phyloP scores from a whole-genome alignment of 345 rosid genomes.

The Xanthoceras sorbifolium region DNA sequence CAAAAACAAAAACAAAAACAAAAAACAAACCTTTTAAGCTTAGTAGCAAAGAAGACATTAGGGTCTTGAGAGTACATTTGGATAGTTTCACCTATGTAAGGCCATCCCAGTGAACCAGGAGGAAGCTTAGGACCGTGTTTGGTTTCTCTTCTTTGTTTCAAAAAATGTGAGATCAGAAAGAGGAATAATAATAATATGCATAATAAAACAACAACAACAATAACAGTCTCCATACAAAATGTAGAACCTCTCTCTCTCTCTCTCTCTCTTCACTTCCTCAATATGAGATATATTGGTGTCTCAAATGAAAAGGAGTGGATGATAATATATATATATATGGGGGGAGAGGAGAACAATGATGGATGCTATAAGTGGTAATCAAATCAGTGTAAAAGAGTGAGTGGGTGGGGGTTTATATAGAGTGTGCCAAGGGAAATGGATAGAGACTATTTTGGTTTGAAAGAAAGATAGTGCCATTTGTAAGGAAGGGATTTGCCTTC shows the following conservation, averaged over 20 bases:
- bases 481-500: background rate
- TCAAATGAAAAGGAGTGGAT: background rate
- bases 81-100: slow-evolving; percentile 77
- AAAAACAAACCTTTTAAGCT: slow-evolving; percentile 52
- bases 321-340: background rate
- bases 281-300: background rate
- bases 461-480: slow-evolving; percentile 3
- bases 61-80: slow-evolving; percentile 86
- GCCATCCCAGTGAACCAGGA: slow-evolving; percentile 93
- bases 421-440: background rate
- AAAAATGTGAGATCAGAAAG: slow-evolving; percentile 31
- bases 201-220: background rate
- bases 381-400: background rate
- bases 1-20: background rate
- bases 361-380: background rate
- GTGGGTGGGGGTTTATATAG: slow-evolving; percentile 34
- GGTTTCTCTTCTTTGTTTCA: slow-evolving; percentile 23
- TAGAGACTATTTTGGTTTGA: slow-evolving; percentile 11
- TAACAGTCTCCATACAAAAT: slow-evolving; percentile 40
- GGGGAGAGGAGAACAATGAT: background rate
- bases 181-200: slow-evolving; percentile 24
- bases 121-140: slow-evolving; percentile 55
- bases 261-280: background rate
- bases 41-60: slow-evolving; percentile 59
- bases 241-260: slow-evolving; percentile 9